Evolutionary conservation across 179 eudicot species (phyloP), one percentile per base, ranked within the genome.

Genomic region (Amaranthus tricolor): DNA sequence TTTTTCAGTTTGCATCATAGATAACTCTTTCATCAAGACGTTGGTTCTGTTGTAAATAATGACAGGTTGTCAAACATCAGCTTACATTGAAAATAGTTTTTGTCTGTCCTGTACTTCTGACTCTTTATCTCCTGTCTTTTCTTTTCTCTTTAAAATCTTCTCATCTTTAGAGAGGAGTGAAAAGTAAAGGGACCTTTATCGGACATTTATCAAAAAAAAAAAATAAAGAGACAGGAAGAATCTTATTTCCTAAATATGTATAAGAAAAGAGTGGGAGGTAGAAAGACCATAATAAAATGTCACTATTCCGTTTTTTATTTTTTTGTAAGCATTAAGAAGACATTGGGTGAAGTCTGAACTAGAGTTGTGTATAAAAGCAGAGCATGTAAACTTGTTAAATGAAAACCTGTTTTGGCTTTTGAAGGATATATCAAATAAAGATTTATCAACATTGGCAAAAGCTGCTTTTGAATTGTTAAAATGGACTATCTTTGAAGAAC

Each of bases 371-470:
- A 31, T 31, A 5, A 52, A 24, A 52, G 9, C 5, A 53, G 60
- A 69, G 53, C n/a, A 52, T 69, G 20, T 31, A 60, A 69, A 24
- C 12, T 24, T 15, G 20, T 53, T 11, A 69, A 68, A 12, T 69
- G 40, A 68, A 15, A 49, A 15, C 4, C 16, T 69, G 11, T 51
- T 31, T 24, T 54, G 31, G 73, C 65, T 77, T 75, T 72, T 85
- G 82, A 84, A 96, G 98, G 99, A 96, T 84, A 90, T 94, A 51
- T 88, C 99, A 76, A 86, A 94, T 76, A 96, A 94, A 85, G 98
- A 94, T 82, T 78, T 96, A 80, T 91, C 99, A 71, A 94, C 86
- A 43, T 79, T 96, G 82, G 98, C 99, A 62, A 96, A 96, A 90
- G 99, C 93, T 71, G 94, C 98, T 78, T 96, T 96, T 83, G 96